These are phyloP conservation scores for Pittosporum tobira DNA, from an alignment of 129 eudicot species.

Conservation along the genomic window DNA sequence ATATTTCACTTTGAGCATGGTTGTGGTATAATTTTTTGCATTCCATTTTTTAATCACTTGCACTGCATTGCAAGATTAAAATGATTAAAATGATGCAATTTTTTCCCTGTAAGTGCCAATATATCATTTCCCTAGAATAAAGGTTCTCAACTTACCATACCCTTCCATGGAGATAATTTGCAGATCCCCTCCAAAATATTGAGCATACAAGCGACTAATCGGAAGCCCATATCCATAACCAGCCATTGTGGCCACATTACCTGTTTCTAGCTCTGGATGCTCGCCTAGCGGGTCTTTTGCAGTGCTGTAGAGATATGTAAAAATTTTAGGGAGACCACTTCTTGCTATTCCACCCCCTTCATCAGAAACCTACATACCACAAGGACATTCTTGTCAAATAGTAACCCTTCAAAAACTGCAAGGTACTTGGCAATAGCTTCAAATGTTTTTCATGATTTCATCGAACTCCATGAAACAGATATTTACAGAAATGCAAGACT, in stretches of 20 bases:
- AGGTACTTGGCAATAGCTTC: conserved; percentile 5
- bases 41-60: too few species aligned
- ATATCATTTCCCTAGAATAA: too few species aligned
- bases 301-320: conserved; percentile 93
- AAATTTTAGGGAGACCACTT: conserved; percentile 86
- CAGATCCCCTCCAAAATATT: conserved; percentile 97
- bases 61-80: too few species aligned
- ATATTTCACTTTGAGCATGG: neutral
- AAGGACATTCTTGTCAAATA: neutral
- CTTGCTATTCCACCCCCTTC: conserved; percentile 98
- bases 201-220: conserved; percentile 87
- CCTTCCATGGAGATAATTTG: conserved; percentile 99
- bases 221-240: conserved; percentile 98
- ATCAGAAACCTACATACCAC: conserved; percentile 62
- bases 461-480: neutral
- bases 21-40: neutral
- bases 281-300: conserved; percentile 73
- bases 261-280: conserved; percentile 55
- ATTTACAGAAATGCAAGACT: neutral
- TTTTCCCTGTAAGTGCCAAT: too few species aligned
- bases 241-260: conserved; percentile 68
- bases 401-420: neutral
- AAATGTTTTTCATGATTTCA: neutral
- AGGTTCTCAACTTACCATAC: conserved; percentile 54
- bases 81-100: too few species aligned